phyloP scores from a whole-genome alignment of 371 early-diverging fungal genomes.

The Apophysomyces trapeziformis region DNA sequence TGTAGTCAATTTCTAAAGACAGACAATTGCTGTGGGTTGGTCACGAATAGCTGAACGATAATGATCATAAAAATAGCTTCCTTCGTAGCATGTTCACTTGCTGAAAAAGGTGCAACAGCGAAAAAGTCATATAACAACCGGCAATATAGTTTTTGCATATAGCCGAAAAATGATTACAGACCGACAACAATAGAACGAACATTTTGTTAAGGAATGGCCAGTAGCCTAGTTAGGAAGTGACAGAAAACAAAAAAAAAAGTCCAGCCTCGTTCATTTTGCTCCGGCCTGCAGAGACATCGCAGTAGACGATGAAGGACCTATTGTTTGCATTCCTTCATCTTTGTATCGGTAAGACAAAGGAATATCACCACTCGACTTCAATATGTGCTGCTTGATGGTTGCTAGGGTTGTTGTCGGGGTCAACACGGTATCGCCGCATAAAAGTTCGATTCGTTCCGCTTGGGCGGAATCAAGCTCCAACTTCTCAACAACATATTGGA shows the following conservation, averaged over 20 bases:
- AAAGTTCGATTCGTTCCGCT: conserved; percentile 61
- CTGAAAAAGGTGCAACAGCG: too few species aligned
- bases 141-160: too few species aligned
- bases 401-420: conserved; percentile 81
- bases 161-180: too few species aligned
- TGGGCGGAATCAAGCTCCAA: conserved; percentile 42
- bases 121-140: too few species aligned
- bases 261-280: conserved; percentile 6
- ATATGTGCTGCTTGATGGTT: conserved; percentile 78
- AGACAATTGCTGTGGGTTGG: too few species aligned
- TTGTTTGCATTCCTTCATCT: conserved; percentile 14
- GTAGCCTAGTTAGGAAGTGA: neutral
- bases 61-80: too few species aligned
- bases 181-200: too few species aligned
- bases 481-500: conserved; percentile 82
- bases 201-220: too few species aligned
- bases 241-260: neutral
- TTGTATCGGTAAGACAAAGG: conserved; percentile 66
- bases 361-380: conserved; percentile 86
- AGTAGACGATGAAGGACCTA: neutral
- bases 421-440: conserved; percentile 78
- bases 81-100: too few species aligned
- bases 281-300: conserved; percentile 12
- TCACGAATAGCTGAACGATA: too few species aligned
- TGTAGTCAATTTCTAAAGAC: too few species aligned